These are phyloP conservation scores for Blastobotrys muscicola DNA, from an alignment of 805 yeast species.

Conservation along the genomic window DNA sequence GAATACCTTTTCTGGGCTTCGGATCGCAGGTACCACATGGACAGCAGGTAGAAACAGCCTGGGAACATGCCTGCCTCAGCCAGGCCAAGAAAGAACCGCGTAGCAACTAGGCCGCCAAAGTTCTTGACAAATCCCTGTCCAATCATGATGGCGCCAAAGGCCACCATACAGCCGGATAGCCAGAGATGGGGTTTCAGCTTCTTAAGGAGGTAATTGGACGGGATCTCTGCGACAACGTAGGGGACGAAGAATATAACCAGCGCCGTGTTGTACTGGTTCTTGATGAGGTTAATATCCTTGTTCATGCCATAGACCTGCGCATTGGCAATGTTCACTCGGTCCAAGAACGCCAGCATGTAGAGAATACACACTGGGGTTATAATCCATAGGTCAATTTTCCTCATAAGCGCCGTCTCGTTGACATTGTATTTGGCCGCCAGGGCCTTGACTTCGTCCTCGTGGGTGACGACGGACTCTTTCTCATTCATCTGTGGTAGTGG, in stretches of 20 bases:
- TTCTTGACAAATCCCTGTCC: constrained; percentile 56
- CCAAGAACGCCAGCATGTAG: constrained; percentile 68
- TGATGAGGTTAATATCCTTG: constrained; percentile 42
- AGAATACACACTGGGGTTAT: constrained; percentile 70
- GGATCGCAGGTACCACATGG: constrained; percentile 52
- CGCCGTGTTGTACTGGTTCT: constrained; percentile 53
- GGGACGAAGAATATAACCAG: constrained; percentile 67
- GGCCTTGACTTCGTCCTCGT: constrained; percentile 12
- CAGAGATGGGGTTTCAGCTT: constrained; percentile 54
- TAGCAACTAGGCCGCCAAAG: constrained; percentile 50
- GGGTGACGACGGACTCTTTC: too few relatives aligned
- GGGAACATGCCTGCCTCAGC: constrained; percentile 70
- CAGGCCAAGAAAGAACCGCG: constrained; percentile 57
- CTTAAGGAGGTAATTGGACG: constrained; percentile 55
- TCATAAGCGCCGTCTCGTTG: constrained; percentile 45
- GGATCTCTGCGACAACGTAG: constrained; percentile 51
- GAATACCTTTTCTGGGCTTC: constrained; percentile 66
- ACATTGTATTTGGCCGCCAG: constrained; percentile 41
- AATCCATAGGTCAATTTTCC: constrained; percentile 59
- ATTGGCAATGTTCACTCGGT: constrained; percentile 74
- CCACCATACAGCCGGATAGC: constrained; percentile 48
- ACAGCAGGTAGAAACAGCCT: constrained; percentile 59
- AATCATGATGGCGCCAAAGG: constrained; percentile 55
- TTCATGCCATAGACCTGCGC: constrained; percentile 67
- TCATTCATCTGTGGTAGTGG: too few relatives aligned